phyloP scores from a whole-genome alignment of 73 alveolate species.

The Paramecium caudatum region DNA sequence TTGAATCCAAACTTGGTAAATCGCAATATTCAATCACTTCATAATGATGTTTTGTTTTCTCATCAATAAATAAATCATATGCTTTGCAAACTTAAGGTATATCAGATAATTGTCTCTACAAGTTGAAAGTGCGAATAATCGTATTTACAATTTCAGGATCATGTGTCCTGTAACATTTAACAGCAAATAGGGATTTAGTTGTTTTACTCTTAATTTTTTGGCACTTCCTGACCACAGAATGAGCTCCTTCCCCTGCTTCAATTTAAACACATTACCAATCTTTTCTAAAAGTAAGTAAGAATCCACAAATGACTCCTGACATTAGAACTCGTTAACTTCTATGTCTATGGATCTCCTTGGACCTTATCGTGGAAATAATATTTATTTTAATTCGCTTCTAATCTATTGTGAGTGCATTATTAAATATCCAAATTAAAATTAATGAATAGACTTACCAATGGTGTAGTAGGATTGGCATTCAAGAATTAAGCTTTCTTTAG shows the following conservation, averaged over 20 bases:
- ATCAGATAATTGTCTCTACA: conserved; percentile 35
- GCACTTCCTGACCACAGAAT: conserved; percentile 36
- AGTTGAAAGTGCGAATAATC: conserved; percentile 9
- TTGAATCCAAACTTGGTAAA: not conserved
- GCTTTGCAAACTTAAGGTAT: conserved; percentile 11
- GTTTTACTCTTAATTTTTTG: not conserved
- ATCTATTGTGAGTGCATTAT: conserved; percentile 4
- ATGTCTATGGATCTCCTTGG: conserved; percentile 28
- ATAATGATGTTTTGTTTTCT: conserved; percentile 54
- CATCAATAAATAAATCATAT: conserved; percentile 48
- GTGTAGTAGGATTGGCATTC: conserved; percentile 47
- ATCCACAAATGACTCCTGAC: not conserved
- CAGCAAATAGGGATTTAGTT: conserved; percentile 10
- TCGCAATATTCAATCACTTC: conserved; percentile 56
- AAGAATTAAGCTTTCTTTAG: conserved; percentile 25
- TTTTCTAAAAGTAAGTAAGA: conserved; percentile 2
- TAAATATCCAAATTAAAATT: not conserved
- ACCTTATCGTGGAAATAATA: not conserved
- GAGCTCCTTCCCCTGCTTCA: conserved; percentile 39
- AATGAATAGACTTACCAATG: conserved; percentile 36
- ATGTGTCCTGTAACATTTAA: conserved; percentile 46
- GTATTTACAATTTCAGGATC: conserved; percentile 65
- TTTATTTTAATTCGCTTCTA: not conserved
- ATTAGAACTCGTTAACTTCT: not conserved
- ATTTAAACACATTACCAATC: not conserved